These are phyloP conservation scores for Epichloe glyceriae DNA, from an alignment of 2,329 filamentous ascomycete genomes.

Conservation along the genomic window DNA sequence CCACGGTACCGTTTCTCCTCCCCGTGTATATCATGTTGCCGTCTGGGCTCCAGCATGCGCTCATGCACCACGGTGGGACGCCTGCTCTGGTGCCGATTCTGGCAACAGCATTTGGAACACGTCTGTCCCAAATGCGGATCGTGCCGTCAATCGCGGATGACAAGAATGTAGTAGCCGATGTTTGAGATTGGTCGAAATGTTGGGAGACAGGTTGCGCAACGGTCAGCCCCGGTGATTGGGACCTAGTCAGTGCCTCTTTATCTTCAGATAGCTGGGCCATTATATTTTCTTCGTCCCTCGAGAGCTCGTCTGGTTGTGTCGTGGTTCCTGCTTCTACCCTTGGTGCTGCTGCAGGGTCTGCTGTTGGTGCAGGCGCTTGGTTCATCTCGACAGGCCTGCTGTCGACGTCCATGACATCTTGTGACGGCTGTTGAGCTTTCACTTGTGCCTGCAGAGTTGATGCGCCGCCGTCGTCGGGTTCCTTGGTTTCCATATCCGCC, in stretches of 20 bases:
- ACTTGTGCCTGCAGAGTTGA: neutral
- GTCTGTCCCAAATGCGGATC: slow-evolving; percentile 84
- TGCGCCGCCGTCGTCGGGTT: neutral
- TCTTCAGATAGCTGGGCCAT: slow-evolving; percentile 3
- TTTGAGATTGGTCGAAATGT: slow-evolving; percentile 41
- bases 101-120: slow-evolving; percentile 64
- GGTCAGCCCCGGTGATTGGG: slow-evolving; percentile 17
- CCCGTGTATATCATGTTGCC: slow-evolving; percentile 94
- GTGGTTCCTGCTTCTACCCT: neutral
- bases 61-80: slow-evolving; percentile 94
- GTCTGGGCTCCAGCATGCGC: slow-evolving; percentile 89
- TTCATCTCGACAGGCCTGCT: neutral
- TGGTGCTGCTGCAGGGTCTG: neutral
- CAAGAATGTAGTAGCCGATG: slow-evolving; percentile 70
- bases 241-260: slow-evolving; percentile 8
- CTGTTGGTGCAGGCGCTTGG: neutral
- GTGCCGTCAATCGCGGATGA: slow-evolving; percentile 79
- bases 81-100: slow-evolving; percentile 60
- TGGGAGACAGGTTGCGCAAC: slow-evolving; percentile 24
- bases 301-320: slow-evolving; percentile 1
- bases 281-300: neutral
- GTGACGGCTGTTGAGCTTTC: neutral
- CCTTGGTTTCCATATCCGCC: slow-evolving; percentile 17
- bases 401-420: slow-evolving; percentile 10
- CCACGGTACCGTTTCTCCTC: slow-evolving; percentile 79